These are phyloP conservation scores for Populus hybrid DNA, from an alignment of 441 rosid genomes.

Conservation along the genomic window DNA sequence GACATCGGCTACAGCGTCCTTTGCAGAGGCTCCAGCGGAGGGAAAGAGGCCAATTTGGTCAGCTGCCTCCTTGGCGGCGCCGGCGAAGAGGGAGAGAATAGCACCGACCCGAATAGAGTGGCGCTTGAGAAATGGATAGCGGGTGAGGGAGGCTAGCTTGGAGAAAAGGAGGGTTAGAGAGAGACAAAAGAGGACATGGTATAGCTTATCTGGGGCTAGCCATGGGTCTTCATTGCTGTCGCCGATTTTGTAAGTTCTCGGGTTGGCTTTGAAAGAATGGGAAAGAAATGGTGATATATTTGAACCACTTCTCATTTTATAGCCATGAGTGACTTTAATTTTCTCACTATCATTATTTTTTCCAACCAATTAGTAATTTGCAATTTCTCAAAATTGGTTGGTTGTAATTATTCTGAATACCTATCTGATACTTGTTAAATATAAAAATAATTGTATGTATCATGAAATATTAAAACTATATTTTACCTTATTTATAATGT, in stretches of 20 bases:
- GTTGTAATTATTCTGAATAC: too few relatives aligned
- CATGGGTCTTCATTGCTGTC: constrained; percentile 56
- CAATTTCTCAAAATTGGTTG: too few relatives aligned
- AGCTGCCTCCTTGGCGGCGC: constrained; percentile 86
- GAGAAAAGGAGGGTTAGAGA: constrained; percentile 69
- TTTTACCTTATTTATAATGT: too few relatives aligned
- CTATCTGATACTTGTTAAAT: too few relatives aligned
- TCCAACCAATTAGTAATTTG: too few relatives aligned
- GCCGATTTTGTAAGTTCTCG: not conserved
- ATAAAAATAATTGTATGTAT: too few relatives aligned
- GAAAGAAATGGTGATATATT: not conserved
- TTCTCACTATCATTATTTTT: too few relatives aligned
- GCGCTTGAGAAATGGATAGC: constrained; percentile 51
- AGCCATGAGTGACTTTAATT: too few relatives aligned
- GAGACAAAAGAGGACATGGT: constrained; percentile 81
- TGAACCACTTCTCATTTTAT: not conserved
- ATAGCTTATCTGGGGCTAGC: constrained; percentile 76
- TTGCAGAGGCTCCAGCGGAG: constrained; percentile 78
- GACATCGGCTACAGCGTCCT: constrained; percentile 68
- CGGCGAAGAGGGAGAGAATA: constrained; percentile 63
- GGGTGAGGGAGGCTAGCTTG: constrained; percentile 47
- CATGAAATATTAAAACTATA: too few relatives aligned
- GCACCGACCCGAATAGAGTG: constrained; percentile 63
- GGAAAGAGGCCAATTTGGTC: constrained; percentile 78
- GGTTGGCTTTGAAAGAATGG: not conserved